Percentiles rank a stretch among this genome's conserved stretches.
These are phyloP conservation scores for Agaricus blazei DNA, from an alignment of 768 basidiomycete species.

Conservation along the genomic window DNA sequence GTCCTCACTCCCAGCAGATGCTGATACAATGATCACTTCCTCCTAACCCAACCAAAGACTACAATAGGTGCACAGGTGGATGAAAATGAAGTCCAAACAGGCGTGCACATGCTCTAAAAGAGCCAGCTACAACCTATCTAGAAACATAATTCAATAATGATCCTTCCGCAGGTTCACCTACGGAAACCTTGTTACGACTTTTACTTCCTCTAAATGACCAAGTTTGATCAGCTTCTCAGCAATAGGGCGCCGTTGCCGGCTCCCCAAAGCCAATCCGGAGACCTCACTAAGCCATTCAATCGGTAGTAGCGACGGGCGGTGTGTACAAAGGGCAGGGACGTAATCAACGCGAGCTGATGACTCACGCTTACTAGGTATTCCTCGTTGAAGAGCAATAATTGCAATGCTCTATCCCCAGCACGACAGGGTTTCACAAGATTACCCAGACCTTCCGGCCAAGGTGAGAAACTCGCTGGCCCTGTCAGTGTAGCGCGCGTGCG, in stretches of 20 bases:
- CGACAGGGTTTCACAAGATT: constrained; percentile 13
- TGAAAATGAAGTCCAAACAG: constrained; percentile 24
- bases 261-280: constrained; percentile 72
- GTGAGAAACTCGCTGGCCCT: constrained; percentile 76
- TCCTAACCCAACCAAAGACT: constrained; percentile 13
- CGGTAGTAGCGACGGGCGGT: constrained; percentile 88
- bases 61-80: constrained; percentile 44
- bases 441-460: constrained; percentile 34
- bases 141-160: constrained; percentile 48
- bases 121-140: constrained; percentile 29
- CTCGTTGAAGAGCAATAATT: constrained; percentile 84
- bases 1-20: too few species aligned
- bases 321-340: constrained; percentile 90
- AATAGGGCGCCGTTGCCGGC: constrained; percentile 42
- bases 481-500: constrained; percentile 87
- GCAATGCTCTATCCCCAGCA: constrained; percentile 13
- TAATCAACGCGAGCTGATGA: constrained; percentile 89
- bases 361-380: constrained; percentile 86
- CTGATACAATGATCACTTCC: neutral
- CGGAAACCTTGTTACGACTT: constrained; percentile 80
- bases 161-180: constrained; percentile 82
- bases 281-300: constrained; percentile 90
- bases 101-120: constrained; percentile 30
- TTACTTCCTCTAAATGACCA: constrained; percentile 84
- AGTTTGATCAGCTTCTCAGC: constrained; percentile 37